phyloP scores from a whole-genome alignment of 352 stramenopile genomes.

The Phytophthora vignae region DNA sequence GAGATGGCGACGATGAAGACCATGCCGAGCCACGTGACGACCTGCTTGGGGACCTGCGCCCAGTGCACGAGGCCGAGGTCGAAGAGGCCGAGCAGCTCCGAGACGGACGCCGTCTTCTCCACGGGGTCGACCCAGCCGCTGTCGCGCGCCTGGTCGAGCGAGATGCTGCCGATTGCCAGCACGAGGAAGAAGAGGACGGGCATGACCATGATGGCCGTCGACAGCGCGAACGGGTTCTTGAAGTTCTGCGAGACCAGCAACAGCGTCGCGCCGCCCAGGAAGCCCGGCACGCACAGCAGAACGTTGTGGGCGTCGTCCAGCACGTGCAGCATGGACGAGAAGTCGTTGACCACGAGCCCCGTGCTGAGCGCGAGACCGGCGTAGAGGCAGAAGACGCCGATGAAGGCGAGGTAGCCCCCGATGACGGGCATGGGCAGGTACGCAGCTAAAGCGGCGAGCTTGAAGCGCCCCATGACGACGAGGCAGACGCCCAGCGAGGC shows the following conservation, averaged over 20 bases:
- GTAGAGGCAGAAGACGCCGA: conserved; percentile 95
- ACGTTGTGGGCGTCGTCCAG: conserved; percentile 57
- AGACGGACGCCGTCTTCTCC: conserved; percentile 52
- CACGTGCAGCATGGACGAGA: conserved; percentile 75
- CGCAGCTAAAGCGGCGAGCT: conserved; percentile 94
- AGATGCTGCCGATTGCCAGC: conserved; percentile 64
- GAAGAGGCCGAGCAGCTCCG: conserved; percentile 86
- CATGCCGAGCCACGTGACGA: conserved; percentile 94
- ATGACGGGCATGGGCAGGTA: conserved; percentile 97
- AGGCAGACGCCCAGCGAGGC: conserved; percentile 92
- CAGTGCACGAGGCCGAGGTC: conserved; percentile 92
- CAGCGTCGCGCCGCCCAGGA: conserved; percentile 82
- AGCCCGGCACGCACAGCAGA: conserved; percentile 80
- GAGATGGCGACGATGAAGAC: conserved; percentile 97
- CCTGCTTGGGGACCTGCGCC: conserved; percentile 84
- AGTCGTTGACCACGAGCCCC: conserved; percentile 83
- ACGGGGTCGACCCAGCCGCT: conserved; percentile 87
- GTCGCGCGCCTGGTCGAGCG: conserved; percentile 87
- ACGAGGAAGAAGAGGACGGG: conserved; percentile 90
- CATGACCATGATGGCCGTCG: conserved; percentile 18
- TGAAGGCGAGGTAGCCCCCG: conserved; percentile 97
- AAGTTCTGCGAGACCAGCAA: conserved; percentile 80
- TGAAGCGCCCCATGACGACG: conserved; percentile 92
- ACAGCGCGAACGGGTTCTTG: conserved; percentile 68
- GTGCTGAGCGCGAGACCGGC: conserved; percentile 92